These are phyloP conservation scores for Sextonia rubra DNA, from an alignment of 164 flowering plant genomes.

Conservation along the genomic window DNA sequence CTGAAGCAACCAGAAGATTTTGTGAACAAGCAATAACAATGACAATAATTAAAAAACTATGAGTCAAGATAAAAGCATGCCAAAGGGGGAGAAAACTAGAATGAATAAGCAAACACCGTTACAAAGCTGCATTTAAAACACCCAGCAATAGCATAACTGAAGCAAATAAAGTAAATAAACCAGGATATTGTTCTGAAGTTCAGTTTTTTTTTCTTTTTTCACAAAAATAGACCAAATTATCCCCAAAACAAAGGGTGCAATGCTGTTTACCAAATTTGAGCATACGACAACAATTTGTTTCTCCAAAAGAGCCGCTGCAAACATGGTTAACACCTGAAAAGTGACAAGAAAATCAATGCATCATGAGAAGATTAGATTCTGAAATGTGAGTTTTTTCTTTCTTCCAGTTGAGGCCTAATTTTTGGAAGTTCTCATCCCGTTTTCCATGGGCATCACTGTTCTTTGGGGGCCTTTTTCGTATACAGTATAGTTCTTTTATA, in stretches of 20 bases:
- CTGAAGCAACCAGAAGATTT: too few species aligned
- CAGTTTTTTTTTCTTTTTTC: too few species aligned
- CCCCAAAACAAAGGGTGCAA: not conserved
- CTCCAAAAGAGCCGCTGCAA: slow-evolving; percentile 90
- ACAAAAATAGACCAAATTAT: not conserved
- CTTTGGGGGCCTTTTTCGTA: too few species aligned
- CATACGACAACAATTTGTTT: slow-evolving; percentile 85
- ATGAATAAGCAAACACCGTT: not conserved
- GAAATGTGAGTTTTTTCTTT: not conserved
- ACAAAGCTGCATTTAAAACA: not conserved
- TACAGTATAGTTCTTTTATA: too few species aligned
- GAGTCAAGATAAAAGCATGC: too few species aligned
- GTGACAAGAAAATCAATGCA: slow-evolving; percentile 14
- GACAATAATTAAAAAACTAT: not conserved
- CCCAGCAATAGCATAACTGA: not conserved
- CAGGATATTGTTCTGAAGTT: not conserved
- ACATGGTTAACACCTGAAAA: slow-evolving; percentile 71
- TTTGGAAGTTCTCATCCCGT: too few species aligned
- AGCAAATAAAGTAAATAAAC: not conserved
- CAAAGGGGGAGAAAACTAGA: too few species aligned
- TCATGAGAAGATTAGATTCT: not conserved
- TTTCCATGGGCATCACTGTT: too few species aligned
- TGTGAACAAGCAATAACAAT: not conserved
- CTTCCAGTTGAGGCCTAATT: too few species aligned
- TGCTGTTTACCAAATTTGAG: slow-evolving; percentile 75